Base-by-base conservation (phyloP, 2,329 filamentous ascomycete species). In the Cladosporium sp. region DNA sequence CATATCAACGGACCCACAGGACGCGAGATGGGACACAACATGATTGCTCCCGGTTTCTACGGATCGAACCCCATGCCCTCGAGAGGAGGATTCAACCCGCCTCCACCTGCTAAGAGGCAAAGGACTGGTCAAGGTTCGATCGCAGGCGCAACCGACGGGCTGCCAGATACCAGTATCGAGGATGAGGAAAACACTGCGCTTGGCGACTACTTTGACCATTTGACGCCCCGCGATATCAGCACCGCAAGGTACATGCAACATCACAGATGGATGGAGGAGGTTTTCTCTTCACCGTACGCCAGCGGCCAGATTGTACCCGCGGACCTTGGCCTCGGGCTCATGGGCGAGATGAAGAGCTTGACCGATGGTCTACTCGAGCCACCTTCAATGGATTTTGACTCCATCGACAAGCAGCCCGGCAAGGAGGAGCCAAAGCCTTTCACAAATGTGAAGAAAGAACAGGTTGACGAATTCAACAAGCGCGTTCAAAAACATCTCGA, bases 201-300 rank as follows among this genome's bases (percentile, higher is more conserved):
- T 23, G 93, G 93, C 30, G 95, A 99, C 76, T 85, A 93, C 76
- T 92, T 99, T 73, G 95, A 99, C 75, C 87, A 92, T 68, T 82
- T 97, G 68, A 94, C 92, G 0, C 93, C 93, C 3, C 87, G 93
- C 51, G 95, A 99, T 69, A 90, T 99, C 67, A 96, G 93, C 71
- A 83, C 92, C 67, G 87, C 88, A 69, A 87, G 95, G 64, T 99
- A 97, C 77, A 90, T 90, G 76, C 93, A 97, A 75, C 96, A 99
- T 73, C 94, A 99, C 73, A 92, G 97, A 77, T 98, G 94, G 95
- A 97, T 99, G 92, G 95, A 98, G 75, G 94, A 99, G 79, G 89
- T 99, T 30, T 86, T 98, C 63, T 92, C 91, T 0, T 98, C 94
- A 1, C 92, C 93, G 0, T 97, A 97, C 75, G 85, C 90, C 26